Conservation (phyloP, 345 rosid species). For the Barbarea vulgaris region DNA sequence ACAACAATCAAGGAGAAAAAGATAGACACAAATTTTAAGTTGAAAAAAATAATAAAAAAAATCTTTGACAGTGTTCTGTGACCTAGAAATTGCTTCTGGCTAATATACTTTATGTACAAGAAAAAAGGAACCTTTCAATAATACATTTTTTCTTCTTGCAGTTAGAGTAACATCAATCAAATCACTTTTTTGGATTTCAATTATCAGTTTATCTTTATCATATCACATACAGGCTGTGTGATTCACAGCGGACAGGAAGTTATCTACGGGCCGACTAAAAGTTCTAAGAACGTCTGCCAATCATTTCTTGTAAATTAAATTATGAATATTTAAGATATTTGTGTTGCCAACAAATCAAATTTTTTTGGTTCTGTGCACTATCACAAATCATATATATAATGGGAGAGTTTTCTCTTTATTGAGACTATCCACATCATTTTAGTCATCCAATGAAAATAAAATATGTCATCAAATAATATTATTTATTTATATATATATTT, state of each 20-base stretch:
- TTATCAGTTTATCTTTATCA: too few relatives aligned
- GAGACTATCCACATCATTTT: too few relatives aligned
- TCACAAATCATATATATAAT: too few relatives aligned
- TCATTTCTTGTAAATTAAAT: not conserved
- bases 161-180: conserved; percentile 13
- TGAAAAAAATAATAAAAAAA: not conserved
- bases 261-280: not conserved
- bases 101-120: not conserved
- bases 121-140: not conserved
- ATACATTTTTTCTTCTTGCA: not conserved
- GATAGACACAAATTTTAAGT: not conserved
- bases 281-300: not conserved
- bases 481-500: too few relatives aligned
- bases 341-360: not conserved
- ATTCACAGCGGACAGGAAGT: not conserved
- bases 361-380: not conserved
- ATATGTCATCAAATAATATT: too few relatives aligned
- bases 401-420: too few relatives aligned
- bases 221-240: too few relatives aligned
- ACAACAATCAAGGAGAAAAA: not conserved
- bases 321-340: not conserved
- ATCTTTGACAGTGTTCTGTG: not conserved
- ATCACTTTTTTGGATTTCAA: not conserved
- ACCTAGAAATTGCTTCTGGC: conserved; percentile 26
- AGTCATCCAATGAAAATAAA: too few relatives aligned